Base-by-base conservation (phyloP, 1,139 yeast genomes). In the Saccharomyces hybrid region DNA sequence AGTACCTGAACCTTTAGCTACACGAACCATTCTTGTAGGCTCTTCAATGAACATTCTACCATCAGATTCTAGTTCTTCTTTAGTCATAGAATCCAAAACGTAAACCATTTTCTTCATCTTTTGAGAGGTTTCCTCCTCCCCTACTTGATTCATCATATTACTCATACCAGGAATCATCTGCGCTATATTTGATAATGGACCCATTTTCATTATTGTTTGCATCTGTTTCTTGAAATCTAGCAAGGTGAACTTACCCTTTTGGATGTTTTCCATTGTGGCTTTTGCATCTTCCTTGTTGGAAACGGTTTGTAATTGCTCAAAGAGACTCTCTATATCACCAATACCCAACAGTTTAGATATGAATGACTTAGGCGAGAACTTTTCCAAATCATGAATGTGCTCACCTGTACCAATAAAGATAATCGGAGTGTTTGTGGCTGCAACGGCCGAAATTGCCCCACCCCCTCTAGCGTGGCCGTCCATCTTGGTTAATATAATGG, bases 401-500 rank as follows among this genome's bases (percentile, higher is more conserved):
- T 93, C 99, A 67, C 99, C 99, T 1, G 98, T 91, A 79, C 99
- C 99, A 56, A 93, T 93, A 68, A 93, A 93, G 7, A 87, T 88
- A 63, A 93, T 87, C n/a, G 99, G 99, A 0, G 98, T 93, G 56
- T 87, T 80, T 13, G 99, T 91, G 1, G 97, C 95, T 0, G 99
- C 99, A 53, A 93, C 98, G 0, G 99, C 99, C 47, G 97, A 89
- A 54, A 93, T 90, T 27, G 99, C 99, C 77, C 99, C 99, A 74
- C 99, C 99, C 69, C 99, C 99, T 73, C 88, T 93, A 46, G 99
- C 99, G 68, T 93, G 98, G 50, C 99, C 99, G 71, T 93, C 99
- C 96, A 93, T 85, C 71, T 93, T 93, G 29, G 99, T 93, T 68
- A 93, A 79, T 58, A 93, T 87, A 61, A 93, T 93, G 27, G 98